Evolutionary conservation across 345 rosid genomes (phyloP), one percentile per base, ranked within the genome.

Genomic region (Corymbia maculata): DNA sequence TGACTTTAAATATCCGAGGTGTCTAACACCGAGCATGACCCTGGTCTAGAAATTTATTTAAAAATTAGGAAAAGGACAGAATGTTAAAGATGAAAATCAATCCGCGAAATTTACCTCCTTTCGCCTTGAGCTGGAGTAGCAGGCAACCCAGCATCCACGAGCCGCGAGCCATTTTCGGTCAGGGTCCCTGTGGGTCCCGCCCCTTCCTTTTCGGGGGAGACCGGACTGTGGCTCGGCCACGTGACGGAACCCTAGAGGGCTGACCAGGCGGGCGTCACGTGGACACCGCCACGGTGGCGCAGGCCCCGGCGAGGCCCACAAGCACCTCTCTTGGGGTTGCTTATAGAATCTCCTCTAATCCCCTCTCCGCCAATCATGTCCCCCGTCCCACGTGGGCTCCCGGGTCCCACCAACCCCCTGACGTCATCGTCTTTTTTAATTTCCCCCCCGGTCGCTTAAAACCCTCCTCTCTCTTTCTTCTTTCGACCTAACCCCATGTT

Each of bases 361-460:
- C 91, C 88, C 90, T 93, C 92, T 88, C 94, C 90, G 51, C 98
- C 98, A 95, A 96, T 95, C 95, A 88, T 86, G 91, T 9, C n/a
- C 87, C 52, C 66, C 84, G 87, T 47, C 94, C 95, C 98, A 93
- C 96, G 96, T 95, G 99, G 92, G 90, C 3, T 16, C 4, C 12
- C 70, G 89, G 95, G 89, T 89, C 95, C 96, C 92, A 87, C 89
- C 80, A 49, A 12, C 21, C 82, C 32, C 88, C 17, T 68, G n/a
- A 36, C 51, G 52, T 19, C 79, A 26, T 49, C 26, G 13, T 32
- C 84, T 88, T 80, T 24, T 87, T 36, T 36, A 36, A 36, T 79
- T 86, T 6, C 49, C 45, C 6, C 2, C 11, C 28, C 42, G 42
- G 51, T 55, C 26, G 32, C 26, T 26, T 82, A 51, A 66, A 44